Evolutionary conservation across 257 asterid genomes (phyloP).

Genomic region (Henckelia pumila): DNA sequence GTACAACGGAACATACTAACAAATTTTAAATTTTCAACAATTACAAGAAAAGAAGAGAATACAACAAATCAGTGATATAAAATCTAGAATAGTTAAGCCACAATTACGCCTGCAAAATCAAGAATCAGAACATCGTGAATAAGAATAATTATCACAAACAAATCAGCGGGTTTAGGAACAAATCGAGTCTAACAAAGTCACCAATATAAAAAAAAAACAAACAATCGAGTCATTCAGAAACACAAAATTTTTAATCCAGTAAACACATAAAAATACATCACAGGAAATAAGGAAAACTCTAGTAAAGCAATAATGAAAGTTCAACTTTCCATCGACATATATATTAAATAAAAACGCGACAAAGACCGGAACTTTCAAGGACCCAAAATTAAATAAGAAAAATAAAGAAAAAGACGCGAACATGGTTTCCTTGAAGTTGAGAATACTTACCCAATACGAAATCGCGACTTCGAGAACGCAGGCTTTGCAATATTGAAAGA

Average conservation of each 20-base stretch:
- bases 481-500: background rate
- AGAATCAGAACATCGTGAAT: background rate
- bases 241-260: background rate
- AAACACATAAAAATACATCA: background rate
- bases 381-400: background rate
- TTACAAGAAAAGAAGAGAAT: background rate
- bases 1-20: background rate
- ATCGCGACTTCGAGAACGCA: background rate
- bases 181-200: background rate
- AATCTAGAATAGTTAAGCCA: background rate
- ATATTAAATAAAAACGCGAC: background rate
- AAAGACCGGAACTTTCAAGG: background rate
- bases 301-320: background rate
- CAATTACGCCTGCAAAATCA: too few species aligned
- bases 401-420: background rate
- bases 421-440: background rate
- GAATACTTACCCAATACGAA: constrained; percentile 1
- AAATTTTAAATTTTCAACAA: too few species aligned
- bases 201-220: too few species aligned
- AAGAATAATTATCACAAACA: too few species aligned
- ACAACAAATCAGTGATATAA: background rate
- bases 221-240: background rate
- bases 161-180: background rate
- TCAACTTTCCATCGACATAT: background rate
- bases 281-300: background rate